A percentile compares a stretch with the other conserved stretches of the same genome.
phyloP scores from a whole-genome alignment of 495 filamentous ascomycete genomes.

The Xylaria flabelliformis region DNA sequence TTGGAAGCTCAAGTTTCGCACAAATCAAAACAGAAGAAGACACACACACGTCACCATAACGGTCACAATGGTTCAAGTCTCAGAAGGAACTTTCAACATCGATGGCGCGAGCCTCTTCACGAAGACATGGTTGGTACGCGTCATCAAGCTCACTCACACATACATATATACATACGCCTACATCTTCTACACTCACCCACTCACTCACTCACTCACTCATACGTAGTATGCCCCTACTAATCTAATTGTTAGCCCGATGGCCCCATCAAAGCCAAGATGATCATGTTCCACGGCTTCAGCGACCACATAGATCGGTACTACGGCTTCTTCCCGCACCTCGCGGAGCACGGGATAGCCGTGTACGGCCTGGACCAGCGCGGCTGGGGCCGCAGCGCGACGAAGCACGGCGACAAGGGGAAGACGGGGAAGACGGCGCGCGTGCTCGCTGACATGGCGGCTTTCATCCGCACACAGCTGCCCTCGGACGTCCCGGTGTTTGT shows the following conservation, averaged over 20 bases:
- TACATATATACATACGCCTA: constrained; percentile 5
- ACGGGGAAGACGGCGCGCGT: constrained; percentile 75
- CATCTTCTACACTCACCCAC: constrained; percentile 20
- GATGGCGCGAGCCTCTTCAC: constrained; percentile 73
- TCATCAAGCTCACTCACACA: constrained; percentile 24
- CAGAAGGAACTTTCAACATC: constrained; percentile 59
- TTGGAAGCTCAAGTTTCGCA: background rate
- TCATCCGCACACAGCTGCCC: constrained; percentile 59
- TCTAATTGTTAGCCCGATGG: constrained; percentile 52
- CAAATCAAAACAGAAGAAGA: background rate
- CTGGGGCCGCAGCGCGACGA: constrained; percentile 61
- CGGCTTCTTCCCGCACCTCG: constrained; percentile 70
- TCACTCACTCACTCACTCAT: background rate
- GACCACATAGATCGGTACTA: constrained; percentile 83
- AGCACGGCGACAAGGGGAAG: constrained; percentile 62
- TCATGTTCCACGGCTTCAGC: constrained; percentile 86
- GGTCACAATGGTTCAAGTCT: constrained; percentile 51
- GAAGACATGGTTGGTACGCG: constrained; percentile 83
- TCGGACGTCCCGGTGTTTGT: constrained; percentile 71
- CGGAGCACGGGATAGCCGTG: constrained; percentile 73
- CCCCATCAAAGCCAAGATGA: constrained; percentile 66
- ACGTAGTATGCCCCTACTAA: background rate
- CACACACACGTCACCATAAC: background rate
- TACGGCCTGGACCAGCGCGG: constrained; percentile 81
- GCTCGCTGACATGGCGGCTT: constrained; percentile 75